Percentiles rank a stretch among this genome's conserved stretches.
Evolutionary conservation across 805 yeast species (phyloP).

Genomic region (Candida michaelii): DNA sequence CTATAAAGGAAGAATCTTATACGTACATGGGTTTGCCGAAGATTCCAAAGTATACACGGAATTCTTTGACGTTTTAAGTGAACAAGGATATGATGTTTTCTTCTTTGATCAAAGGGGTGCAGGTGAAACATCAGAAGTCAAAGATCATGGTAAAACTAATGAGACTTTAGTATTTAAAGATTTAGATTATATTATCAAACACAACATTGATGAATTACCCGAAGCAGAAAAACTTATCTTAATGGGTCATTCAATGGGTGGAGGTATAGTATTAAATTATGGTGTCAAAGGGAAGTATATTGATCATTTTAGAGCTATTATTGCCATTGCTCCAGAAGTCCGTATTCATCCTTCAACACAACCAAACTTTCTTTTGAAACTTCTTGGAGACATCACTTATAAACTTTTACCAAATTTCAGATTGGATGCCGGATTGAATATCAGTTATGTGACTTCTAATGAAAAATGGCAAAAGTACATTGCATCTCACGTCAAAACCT

Average conservation of each 20-base stretch:
- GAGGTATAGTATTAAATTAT: conserved; percentile 67
- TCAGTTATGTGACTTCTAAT: conserved; percentile 56
- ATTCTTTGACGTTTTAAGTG: conserved; percentile 51
- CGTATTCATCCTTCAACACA: conserved; percentile 55
- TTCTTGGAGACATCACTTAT: conserved; percentile 39
- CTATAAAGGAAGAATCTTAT: conserved; percentile 54
- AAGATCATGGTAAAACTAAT: conserved; percentile 53
- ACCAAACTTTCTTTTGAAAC: conserved; percentile 48
- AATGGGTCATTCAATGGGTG: conserved; percentile 82
- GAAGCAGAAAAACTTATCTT: conserved; percentile 46
- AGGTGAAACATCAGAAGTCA: conserved; percentile 60
- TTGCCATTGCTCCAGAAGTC: conserved; percentile 61
- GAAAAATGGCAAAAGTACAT: conserved; percentile 47
- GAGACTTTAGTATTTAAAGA: conserved; percentile 59
- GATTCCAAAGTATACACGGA: conserved; percentile 48
- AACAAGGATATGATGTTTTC: conserved; percentile 61
- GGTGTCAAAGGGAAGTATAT: conserved; percentile 53
- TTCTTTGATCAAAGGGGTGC: conserved; percentile 78
- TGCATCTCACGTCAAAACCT: conserved; percentile 34
- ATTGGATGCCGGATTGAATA: conserved; percentile 54
- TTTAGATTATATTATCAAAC: conserved; percentile 55
- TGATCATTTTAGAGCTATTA: conserved; percentile 46
- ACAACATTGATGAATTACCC: conserved; percentile 29
- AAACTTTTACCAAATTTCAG: conserved; percentile 47
- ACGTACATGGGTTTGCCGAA: conserved; percentile 76